Percentiles rank a stretch among this genome's conserved stretches.
Conservation (phyloP, 1,139 yeast genomes). For the Debaryomyces subglobosus region DNA sequence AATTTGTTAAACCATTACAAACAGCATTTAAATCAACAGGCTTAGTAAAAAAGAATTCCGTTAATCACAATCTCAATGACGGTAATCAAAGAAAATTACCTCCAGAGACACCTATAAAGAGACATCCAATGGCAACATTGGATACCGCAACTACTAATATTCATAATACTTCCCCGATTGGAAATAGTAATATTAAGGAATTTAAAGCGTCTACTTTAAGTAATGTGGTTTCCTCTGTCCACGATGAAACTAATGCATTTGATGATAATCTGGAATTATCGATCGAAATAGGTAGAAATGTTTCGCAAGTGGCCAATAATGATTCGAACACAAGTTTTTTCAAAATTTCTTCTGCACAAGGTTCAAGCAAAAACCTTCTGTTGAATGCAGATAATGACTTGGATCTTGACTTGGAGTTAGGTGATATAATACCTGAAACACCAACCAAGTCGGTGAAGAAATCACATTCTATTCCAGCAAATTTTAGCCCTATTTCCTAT, state of each 20-base stretch:
- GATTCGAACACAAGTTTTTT: slow-evolving; percentile 42
- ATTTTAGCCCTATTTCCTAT: slow-evolving; percentile 32
- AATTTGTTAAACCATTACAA: slow-evolving; percentile 79
- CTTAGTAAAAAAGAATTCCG: slow-evolving; percentile 66
- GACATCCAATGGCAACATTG: slow-evolving; percentile 45
- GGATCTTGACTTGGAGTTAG: slow-evolving; percentile 28
- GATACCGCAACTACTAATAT: slow-evolving; percentile 27
- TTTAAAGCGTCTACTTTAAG: slow-evolving; percentile 15
- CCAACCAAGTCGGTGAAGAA: slow-evolving; percentile 46
- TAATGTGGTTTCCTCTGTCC: slow-evolving; percentile 22
- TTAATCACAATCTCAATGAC: slow-evolving; percentile 28
- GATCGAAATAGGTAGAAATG: slow-evolving; percentile 47
- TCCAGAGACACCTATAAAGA: slow-evolving; percentile 87
- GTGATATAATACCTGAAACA: slow-evolving; percentile 40
- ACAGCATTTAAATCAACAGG: slow-evolving; percentile 84
- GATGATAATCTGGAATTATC: slow-evolving; percentile 33
- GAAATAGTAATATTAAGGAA: slow-evolving; percentile 18
- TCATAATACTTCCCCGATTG: slow-evolving; percentile 4
- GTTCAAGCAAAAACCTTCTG: slow-evolving; percentile 16
- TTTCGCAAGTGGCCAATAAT: slow-evolving; percentile 27
- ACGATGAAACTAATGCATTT: slow-evolving; percentile 19
- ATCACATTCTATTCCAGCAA: slow-evolving; percentile 35
- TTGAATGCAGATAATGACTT: slow-evolving; percentile 21
- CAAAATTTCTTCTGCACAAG: slow-evolving; percentile 27
- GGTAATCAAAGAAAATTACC: slow-evolving; percentile 32